Base-by-base conservation (phyloP, 1,139 yeast species). In the Eremothecium coryli region DNA sequence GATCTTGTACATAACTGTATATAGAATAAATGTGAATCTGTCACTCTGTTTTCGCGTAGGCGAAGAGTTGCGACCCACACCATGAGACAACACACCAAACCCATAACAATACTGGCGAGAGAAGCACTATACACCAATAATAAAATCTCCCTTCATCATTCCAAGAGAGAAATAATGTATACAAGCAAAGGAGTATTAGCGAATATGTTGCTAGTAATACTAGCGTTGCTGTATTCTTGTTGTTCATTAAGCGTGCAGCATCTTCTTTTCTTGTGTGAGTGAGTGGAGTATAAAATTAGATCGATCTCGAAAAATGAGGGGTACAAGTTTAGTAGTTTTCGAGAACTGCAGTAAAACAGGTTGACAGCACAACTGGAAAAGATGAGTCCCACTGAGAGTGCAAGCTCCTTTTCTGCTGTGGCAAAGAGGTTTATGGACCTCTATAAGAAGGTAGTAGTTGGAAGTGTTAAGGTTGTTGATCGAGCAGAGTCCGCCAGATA, bases 31-130 rank as follows among this genome's bases (percentile, higher is more conserved):
- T 13, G 13, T 22, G n/a, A 22, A 22, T 21, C 16, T 4, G 27
- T 14, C 24, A 35, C 14, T 35, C 38, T 31, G 46, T 36, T 35
- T 47, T 47, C 18, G 50, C 48, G 29, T 48, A 48, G 24, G 48
- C 46, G 24, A 51, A 48, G 45, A 48, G 42, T 35, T 51, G 50
- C 14, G 46, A 41, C 5, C 50, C 55, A 20, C 47, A 42, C 56
- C 56, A 51, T 6, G 54, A 46, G 20, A 44, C 40, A 6, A 51
- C 49, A 5, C 45, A 44, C 54, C 54, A 51, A 9, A 46, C 27
- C 56, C 56, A 51, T 4, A 51, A 36, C 32, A 40, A 37, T 3
- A 45, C 51, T 5, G 55, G 55, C 12, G 44, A 33, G 23, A 48
- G 38, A 31, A 44, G 27, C 8, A 45, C 16, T 36, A 46, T 42